phyloP scores from a whole-genome alignment of 805 yeast genomes.

The Tetrapisispora arboricola region DNA sequence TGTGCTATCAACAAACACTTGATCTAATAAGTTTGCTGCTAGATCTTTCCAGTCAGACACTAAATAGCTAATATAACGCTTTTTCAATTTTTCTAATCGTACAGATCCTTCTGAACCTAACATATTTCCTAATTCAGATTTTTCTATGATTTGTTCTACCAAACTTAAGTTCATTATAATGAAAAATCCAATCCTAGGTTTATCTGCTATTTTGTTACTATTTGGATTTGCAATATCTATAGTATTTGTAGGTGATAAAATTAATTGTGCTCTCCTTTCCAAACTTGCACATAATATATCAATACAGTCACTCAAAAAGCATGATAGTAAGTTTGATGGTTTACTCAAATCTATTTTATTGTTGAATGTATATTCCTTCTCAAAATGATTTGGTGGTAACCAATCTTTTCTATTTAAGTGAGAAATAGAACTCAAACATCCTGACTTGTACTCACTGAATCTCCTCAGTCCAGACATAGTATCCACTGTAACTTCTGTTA shows the following conservation, averaged over 20 bases:
- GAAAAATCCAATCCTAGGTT: constrained; percentile 51
- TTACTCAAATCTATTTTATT: constrained; percentile 7
- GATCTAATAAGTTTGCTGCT: constrained; percentile 69
- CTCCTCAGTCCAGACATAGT: constrained; percentile 56
- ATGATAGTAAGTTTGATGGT: constrained; percentile 45
- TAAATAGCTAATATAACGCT: constrained; percentile 62
- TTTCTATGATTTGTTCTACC: constrained; percentile 61
- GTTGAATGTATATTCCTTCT: constrained; percentile 20
- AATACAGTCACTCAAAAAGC: constrained; percentile 66
- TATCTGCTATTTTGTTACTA: constrained; percentile 19
- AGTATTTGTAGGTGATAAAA: constrained; percentile 12
- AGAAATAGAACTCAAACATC: constrained; percentile 39
- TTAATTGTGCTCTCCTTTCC: constrained; percentile 45
- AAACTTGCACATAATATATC: constrained; percentile 61
- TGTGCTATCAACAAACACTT: constrained; percentile 45
- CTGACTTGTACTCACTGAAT: constrained; percentile 49
- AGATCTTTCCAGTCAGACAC: constrained; percentile 72
- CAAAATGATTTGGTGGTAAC: constrained; percentile 45
- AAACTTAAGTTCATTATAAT: constrained; percentile 60
- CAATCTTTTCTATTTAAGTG: constrained; percentile 51
- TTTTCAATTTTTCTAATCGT: constrained; percentile 58
- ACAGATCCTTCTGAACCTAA: constrained; percentile 49
- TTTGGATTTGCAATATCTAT: constrained; percentile 16
- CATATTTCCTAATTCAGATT: constrained; percentile 44
- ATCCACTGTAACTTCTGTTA: constrained; percentile 65